Evolutionary conservation across 2,329 filamentous ascomycete species (phyloP).

Genomic region (Microdochium nivale): DNA sequence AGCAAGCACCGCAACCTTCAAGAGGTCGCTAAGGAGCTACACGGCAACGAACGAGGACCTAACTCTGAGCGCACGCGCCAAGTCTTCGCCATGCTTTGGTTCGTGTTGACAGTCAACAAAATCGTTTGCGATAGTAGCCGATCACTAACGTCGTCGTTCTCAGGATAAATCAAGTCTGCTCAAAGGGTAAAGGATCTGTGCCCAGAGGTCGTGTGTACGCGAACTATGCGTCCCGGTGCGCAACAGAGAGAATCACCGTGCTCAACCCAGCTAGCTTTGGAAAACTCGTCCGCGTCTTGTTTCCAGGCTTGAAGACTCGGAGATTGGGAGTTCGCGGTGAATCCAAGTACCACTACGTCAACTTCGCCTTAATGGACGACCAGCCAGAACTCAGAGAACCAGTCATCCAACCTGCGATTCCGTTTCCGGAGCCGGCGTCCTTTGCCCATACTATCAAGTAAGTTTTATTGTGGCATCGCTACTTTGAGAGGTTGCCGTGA

Average conservation of each 20-base stretch:
- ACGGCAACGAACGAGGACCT: slow-evolving; percentile 70
- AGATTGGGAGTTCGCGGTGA: slow-evolving; percentile 88
- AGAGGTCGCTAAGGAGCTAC: slow-evolving; percentile 67
- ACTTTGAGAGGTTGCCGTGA: background rate
- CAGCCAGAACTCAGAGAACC: slow-evolving; percentile 38
- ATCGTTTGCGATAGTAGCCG: background rate
- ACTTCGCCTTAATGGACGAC: slow-evolving; percentile 53
- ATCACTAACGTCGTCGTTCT: slow-evolving; percentile 1
- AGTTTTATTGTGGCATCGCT: slow-evolving; percentile 9
- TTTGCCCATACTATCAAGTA: slow-evolving; percentile 44
- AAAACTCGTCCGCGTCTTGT: slow-evolving; percentile 92
- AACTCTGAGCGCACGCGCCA: slow-evolving; percentile 78
- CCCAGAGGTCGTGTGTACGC: slow-evolving; percentile 90
- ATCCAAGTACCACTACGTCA: slow-evolving; percentile 95
- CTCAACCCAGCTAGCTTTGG: slow-evolving; percentile 96
- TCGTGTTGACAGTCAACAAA: slow-evolving; percentile 22
- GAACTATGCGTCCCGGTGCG: slow-evolving; percentile 88
- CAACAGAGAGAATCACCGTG: slow-evolving; percentile 86
- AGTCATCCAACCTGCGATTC: slow-evolving; percentile 34
- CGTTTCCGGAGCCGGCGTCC: slow-evolving; percentile 38
- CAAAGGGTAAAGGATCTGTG: slow-evolving; percentile 73
- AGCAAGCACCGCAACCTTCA: slow-evolving; percentile 60
- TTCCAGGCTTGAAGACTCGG: slow-evolving; percentile 88
- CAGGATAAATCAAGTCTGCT: slow-evolving; percentile 68
- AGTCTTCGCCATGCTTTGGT: slow-evolving; percentile 86